phyloP scores from a whole-genome alignment of 768 basidiomycete genomes.

The Auricularia cornea region DNA sequence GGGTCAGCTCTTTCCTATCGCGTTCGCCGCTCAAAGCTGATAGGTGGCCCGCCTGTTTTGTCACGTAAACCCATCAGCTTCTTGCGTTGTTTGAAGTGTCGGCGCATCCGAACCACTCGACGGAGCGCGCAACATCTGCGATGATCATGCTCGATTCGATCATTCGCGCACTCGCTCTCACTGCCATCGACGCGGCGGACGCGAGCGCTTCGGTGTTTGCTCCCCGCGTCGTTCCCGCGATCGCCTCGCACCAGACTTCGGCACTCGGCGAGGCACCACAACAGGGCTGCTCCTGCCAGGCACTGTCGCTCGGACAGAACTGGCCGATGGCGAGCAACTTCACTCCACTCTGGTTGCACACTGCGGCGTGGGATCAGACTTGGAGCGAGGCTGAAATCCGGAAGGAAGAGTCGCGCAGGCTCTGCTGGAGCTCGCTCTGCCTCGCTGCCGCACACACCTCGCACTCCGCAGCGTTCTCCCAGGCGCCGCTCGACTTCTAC shows the following conservation, averaged over 20 bases:
- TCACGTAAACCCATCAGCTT: constrained; percentile 36
- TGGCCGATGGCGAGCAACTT: constrained; percentile 37
- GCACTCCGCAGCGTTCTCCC: constrained; percentile 58
- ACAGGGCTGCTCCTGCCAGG: constrained; percentile 9
- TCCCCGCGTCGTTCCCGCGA: constrained; percentile 42
- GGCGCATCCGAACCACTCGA: constrained; percentile 56
- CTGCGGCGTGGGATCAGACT: constrained; percentile 50
- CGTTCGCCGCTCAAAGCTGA: neutral
- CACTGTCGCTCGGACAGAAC: constrained; percentile 41
- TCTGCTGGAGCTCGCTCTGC: constrained; percentile 68
- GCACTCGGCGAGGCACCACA: neutral
- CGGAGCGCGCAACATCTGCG: constrained; percentile 43
- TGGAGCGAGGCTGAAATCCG: constrained; percentile 51
- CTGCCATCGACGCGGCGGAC: constrained; percentile 49
- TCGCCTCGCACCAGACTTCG: constrained; percentile 25
- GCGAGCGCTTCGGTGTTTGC: constrained; percentile 44
- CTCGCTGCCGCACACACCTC: constrained; percentile 61
- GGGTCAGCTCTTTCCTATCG: constrained; percentile 34
- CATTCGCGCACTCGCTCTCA: constrained; percentile 46
- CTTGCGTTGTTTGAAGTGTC: constrained; percentile 72
- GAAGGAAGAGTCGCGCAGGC: constrained; percentile 63
- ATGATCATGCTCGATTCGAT: constrained; percentile 57
- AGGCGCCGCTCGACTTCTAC: constrained; percentile 47
- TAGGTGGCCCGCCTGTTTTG: neutral
- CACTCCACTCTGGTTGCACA: constrained; percentile 41